Percentiles rank a stretch among this genome's conserved stretches.
Evolutionary conservation across 331 rosid species (phyloP).

Genomic region (Telfairia occidentalis): DNA sequence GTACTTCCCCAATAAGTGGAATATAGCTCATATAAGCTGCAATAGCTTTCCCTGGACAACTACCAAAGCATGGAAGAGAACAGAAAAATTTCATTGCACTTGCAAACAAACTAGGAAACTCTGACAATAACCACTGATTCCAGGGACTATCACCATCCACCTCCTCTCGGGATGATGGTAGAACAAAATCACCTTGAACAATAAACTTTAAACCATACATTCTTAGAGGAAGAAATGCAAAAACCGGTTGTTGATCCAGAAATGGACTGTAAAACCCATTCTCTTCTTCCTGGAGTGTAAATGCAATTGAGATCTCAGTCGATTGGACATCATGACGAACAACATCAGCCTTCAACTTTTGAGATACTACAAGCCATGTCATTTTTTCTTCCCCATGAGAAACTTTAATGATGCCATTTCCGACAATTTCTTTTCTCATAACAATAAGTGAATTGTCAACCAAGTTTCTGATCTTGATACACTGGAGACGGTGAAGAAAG

Average conservation of each 20-base stretch:
- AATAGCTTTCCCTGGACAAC: slow-evolving; percentile 71
- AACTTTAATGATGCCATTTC: slow-evolving; percentile 69
- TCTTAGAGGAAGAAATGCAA: slow-evolving; percentile 92
- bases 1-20: slow-evolving; percentile 90
- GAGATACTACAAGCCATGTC: slow-evolving; percentile 77
- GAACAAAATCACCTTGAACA: slow-evolving; percentile 92
- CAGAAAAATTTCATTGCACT: slow-evolving; percentile 64
- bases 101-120: slow-evolving; percentile 83
- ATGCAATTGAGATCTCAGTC: slow-evolving; percentile 86
- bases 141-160: slow-evolving; percentile 95
- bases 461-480: slow-evolving; percentile 66
- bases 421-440: slow-evolving; percentile 74
- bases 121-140: slow-evolving; percentile 91
- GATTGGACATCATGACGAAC: slow-evolving; percentile 47
- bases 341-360: slow-evolving; percentile 48
- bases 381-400: slow-evolving; percentile 68
- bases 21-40: slow-evolving; percentile 83
- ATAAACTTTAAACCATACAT: slow-evolving; percentile 84
- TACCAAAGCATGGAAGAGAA: slow-evolving; percentile 63
- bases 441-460: slow-evolving; percentile 52
- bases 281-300: slow-evolving; percentile 60
- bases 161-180: slow-evolving; percentile 96
- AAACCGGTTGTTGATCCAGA: slow-evolving; percentile 72
- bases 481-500: slow-evolving; percentile 91
- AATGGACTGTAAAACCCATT: slow-evolving; percentile 44